Evolutionary conservation across 169 alveolate genomes (phyloP).

Genomic region (Plasmodium chabaudi): DNA sequence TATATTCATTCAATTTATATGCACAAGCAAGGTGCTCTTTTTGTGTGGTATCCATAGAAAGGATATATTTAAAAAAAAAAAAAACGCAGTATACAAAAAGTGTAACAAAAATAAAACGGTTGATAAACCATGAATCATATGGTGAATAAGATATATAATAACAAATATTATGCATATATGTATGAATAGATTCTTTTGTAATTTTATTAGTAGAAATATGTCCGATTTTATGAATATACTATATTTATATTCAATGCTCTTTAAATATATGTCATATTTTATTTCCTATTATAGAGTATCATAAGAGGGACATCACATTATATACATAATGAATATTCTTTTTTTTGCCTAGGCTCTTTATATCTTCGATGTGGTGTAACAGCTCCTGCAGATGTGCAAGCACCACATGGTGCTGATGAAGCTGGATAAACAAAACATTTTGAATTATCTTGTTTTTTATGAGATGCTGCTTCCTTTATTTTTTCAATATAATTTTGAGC

Average conservation of each 20-base stretch:
- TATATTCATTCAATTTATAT: neutral
- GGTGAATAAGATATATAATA: too few species aligned
- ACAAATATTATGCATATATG: too few species aligned
- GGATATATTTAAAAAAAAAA: too few species aligned
- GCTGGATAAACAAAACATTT: conserved; percentile 90
- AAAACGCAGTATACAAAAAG: too few species aligned
- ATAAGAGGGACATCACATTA: conserved; percentile 2
- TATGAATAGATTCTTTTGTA: too few species aligned
- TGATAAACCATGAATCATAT: too few species aligned
- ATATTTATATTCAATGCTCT: too few species aligned
- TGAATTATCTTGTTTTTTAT: conserved; percentile 81
- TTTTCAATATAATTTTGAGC: conserved; percentile 75
- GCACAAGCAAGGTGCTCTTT: neutral
- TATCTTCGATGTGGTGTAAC: conserved; percentile 86
- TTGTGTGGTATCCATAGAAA: too few species aligned
- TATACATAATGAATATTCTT: conserved; percentile 58
- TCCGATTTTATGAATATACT: too few species aligned
- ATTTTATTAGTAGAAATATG: too few species aligned
- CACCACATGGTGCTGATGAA: conserved; percentile 87
- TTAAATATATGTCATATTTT: too few species aligned
- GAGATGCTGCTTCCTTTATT: conserved; percentile 77
- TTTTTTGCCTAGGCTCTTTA: conserved; percentile 56
- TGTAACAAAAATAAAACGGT: too few species aligned
- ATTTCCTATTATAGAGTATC: neutral
- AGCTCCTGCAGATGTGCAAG: conserved; percentile 91